phyloP scores from a whole-genome alignment of 768 basidiomycete species.

The Calocybe cyanea region DNA sequence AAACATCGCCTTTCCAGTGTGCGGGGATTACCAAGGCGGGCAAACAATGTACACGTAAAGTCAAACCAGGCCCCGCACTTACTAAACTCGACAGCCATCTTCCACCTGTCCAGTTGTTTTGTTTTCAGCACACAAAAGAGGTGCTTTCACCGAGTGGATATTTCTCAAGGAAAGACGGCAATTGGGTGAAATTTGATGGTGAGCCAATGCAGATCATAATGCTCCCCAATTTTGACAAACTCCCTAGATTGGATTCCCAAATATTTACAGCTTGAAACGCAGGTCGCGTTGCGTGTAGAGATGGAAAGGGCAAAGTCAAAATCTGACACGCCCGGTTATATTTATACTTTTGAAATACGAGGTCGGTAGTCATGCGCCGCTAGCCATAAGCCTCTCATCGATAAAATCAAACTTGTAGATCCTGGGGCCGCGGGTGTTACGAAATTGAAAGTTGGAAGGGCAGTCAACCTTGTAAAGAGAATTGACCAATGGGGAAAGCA shows the following conservation, averaged over 20 bases:
- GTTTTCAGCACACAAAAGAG: constrained; percentile 60
- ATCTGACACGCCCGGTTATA: constrained; percentile 69
- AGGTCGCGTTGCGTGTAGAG: constrained; percentile 44
- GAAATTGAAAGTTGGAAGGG: constrained; percentile 76
- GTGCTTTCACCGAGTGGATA: constrained; percentile 53
- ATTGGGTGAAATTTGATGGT: constrained; percentile 61
- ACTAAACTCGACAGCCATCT: constrained; percentile 26
- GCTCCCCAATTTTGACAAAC: constrained; percentile 9
- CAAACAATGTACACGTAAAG: constrained; percentile 59
- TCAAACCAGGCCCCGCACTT: constrained; percentile 23
- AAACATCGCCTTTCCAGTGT: constrained; percentile 43
- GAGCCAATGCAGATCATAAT: constrained; percentile 7
- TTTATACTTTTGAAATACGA: constrained; percentile 79
- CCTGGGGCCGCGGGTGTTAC: constrained; percentile 34
- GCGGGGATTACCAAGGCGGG: constrained; percentile 62
- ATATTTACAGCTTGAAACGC: constrained; percentile 60
- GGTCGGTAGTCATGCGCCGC: constrained; percentile 34
- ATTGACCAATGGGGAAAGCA: constrained; percentile 81
- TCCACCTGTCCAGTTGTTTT: constrained; percentile 44
- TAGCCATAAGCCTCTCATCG: neutral
- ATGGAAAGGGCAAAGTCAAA: constrained; percentile 47
- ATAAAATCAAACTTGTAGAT: constrained; percentile 8
- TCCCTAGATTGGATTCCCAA: constrained; percentile 63
- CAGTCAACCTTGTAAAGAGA: constrained; percentile 68
- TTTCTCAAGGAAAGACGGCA: constrained; percentile 45